Base-by-base conservation (phyloP, 2,329 filamentous ascomycete genomes). In the Calonectria ilicicola region DNA sequence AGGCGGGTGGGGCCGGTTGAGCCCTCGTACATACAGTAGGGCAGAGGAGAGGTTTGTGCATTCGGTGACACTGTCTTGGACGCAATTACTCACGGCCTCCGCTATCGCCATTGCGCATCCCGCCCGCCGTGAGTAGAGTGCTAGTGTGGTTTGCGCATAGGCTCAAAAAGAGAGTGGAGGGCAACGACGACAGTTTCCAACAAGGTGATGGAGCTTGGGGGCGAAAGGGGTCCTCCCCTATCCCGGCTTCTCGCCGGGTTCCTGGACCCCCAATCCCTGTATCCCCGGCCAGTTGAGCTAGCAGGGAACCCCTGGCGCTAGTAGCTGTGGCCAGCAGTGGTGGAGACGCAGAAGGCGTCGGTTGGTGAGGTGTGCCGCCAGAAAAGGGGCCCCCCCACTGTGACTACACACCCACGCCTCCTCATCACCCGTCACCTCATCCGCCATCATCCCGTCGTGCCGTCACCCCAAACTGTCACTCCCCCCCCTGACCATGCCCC, bases 341-440 rank as follows among this genome's bases (percentile, higher is more conserved):
- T 69, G 74, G 68, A 51, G 74, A 74, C 75, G 65, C 40, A 60
- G 73, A 71, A 66, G 70, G 66, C 60, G 67, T 75, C 70, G 71
- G 64, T 71, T 44, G 66, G 60, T 35, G 69, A 67, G 69, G 69
- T 23, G 69, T 71, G 69, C 64, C 51, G 47, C 38, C 40, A 63
- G 47, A 71, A 71, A 71, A 65, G 63, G 42, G 69, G 66, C 70
- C 71, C 76, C 76, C 69, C 77, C 74, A 70, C 74, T 74, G 65
- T 75, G 72, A 75, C 67, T 56, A 64, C 73, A 79, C 78, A 69
- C 67, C 73, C 68, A 72, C 62, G 67, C 63, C 60, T 71, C 70
- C 74, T 71, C 69, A 53, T 72, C 67, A 72, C 65, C 67, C 71
- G 74, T 65, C 72, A 64, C 56, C 67, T 62, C 67, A 63, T 65